Base-by-base conservation (phyloP, 805 yeast genomes). In the Nakazawaea pomicola region DNA sequence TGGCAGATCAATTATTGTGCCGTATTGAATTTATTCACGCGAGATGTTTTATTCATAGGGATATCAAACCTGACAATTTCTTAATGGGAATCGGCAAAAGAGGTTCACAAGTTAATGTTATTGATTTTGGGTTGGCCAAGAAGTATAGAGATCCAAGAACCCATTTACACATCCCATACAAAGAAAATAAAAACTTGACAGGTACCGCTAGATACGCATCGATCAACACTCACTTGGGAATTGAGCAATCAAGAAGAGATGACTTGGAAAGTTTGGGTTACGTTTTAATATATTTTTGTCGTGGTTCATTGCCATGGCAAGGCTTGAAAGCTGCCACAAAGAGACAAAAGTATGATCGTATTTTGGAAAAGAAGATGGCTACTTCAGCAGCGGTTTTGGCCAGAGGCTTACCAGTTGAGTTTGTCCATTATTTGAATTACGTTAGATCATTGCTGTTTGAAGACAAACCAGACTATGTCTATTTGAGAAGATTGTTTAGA, bases 261-360 rank as follows among this genome's bases (percentile, higher is more conserved):
- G 99, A 91, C 62, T 74, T 91, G 54, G 99, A 93, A 67, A 82
- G 93, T 47, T 74, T 91, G 56, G 98, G 96, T 38, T 91, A 91
- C 59, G 97, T 91, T 40, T 72, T 93, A 53, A 86, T 91, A 53
- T 91, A 91, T 65, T 93, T 91, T 60, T 84, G 95, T 63, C 79
- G 95, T 44, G 98, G 99, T 33, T 84, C 95, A 14, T 76, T 91
- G 55, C 99, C 99, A 41, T 91, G 99, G 99, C 99, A 91, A 66
- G 99, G 99, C 4, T 75, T 91, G 56, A 89, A 89, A 65, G 99
- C 98, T 29, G 93, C 91, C 19, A 88, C 96, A 12, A 91, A 91
- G 68, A 86, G 95, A 67, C 97, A 91, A 63, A 91, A 93, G 65
- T 91, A 91, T 64, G 97, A 91, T 66, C 77, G 96, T 47, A 93